These are phyloP conservation scores for Sarocladium strictum DNA, from an alignment of 2,329 filamentous ascomycete species.

Conservation along the genomic window DNA sequence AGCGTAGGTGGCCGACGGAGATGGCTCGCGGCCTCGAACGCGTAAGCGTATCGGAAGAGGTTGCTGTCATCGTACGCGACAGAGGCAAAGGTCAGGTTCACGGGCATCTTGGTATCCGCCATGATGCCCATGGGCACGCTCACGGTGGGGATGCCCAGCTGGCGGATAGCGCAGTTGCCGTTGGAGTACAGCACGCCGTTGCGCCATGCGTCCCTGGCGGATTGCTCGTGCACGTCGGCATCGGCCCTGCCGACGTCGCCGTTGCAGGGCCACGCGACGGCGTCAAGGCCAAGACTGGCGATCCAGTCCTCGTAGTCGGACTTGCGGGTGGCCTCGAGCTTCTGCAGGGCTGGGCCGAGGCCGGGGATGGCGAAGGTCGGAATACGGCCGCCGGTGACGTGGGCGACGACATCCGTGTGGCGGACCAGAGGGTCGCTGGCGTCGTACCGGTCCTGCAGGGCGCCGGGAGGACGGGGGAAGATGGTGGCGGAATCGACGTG, in stretches of 20 bases:
- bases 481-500: slow-evolving; percentile 32
- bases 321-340: slow-evolving; percentile 42
- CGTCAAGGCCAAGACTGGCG: slow-evolving; percentile 31
- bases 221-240: slow-evolving; percentile 29
- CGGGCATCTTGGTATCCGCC: slow-evolving; percentile 18
- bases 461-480: slow-evolving; percentile 23
- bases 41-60: slow-evolving; percentile 18
- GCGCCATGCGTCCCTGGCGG: slow-evolving; percentile 18
- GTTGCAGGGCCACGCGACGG: slow-evolving; percentile 42
- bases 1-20: slow-evolving; percentile 40
- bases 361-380: slow-evolving; percentile 35
- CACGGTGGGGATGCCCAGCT: slow-evolving; percentile 21
- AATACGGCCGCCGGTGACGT: slow-evolving; percentile 3
- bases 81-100: slow-evolving; percentile 20
- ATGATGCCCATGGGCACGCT: slow-evolving; percentile 22
- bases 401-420: slow-evolving; percentile 9
- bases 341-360: slow-evolving; percentile 33
- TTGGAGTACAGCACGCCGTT: slow-evolving; percentile 12
- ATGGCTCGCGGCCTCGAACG: slow-evolving; percentile 42
- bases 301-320: slow-evolving; percentile 46
- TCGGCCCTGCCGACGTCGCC: slow-evolving; percentile 45
- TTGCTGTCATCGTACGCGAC: slow-evolving; percentile 20
- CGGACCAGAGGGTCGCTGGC: slow-evolving; percentile 5
- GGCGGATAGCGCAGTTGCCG: slow-evolving; percentile 18
- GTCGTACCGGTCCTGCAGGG: slow-evolving; percentile 14